Percentiles rank a stretch among this genome's conserved stretches.
These are phyloP conservation scores for Candida freyschussii DNA, from an alignment of 1,139 yeast genomes.

Conservation along the genomic window DNA sequence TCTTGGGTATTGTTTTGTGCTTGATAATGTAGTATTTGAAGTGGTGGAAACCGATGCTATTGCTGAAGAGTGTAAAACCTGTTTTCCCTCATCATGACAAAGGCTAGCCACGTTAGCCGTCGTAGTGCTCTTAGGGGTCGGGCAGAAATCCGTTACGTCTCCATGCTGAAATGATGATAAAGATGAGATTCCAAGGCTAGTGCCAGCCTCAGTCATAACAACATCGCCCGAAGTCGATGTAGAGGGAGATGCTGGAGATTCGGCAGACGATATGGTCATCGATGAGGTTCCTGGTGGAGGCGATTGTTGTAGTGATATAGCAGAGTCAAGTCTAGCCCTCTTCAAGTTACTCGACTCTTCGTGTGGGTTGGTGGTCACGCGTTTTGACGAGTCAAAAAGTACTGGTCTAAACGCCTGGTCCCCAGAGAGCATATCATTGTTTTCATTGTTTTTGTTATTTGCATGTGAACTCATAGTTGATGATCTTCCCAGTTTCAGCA, in stretches of 20 bases:
- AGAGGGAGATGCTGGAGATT: slow-evolving; percentile 10
- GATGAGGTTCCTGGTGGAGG: slow-evolving; percentile 6
- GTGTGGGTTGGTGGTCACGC: slow-evolving; percentile 18
- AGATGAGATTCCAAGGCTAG: slow-evolving; percentile 8
- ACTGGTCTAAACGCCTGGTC: slow-evolving; percentile 30
- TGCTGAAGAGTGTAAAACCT: slow-evolving; percentile 4
- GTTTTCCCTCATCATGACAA: not conserved
- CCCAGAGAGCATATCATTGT: slow-evolving; percentile 32
- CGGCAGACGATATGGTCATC: slow-evolving; percentile 9
- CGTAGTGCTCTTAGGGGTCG: slow-evolving; percentile 13
- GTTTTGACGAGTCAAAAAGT: slow-evolving; percentile 29
- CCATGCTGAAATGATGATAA: slow-evolving; percentile 7
- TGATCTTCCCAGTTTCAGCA: no score
- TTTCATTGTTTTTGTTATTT: slow-evolving; percentile 29
- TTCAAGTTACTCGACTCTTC: slow-evolving; percentile 26
- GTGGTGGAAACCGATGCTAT: slow-evolving; percentile 4
- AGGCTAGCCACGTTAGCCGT: slow-evolving; percentile 1
- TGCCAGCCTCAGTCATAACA: slow-evolving; percentile 9
- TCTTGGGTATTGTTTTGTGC: slow-evolving; percentile 2
- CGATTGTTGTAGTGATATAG: slow-evolving; percentile 15
- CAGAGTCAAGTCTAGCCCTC: slow-evolving; percentile 31
- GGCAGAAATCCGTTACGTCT: slow-evolving; percentile 6
- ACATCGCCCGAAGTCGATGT: slow-evolving; percentile 6
- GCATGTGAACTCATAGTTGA: slow-evolving; percentile 29
- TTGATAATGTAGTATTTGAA: slow-evolving; percentile 1